Percentiles rank a stretch among this genome's conserved stretches.
phyloP scores from a whole-genome alignment of 129 eudicot species.

The Helichrysum umbraculigerum region DNA sequence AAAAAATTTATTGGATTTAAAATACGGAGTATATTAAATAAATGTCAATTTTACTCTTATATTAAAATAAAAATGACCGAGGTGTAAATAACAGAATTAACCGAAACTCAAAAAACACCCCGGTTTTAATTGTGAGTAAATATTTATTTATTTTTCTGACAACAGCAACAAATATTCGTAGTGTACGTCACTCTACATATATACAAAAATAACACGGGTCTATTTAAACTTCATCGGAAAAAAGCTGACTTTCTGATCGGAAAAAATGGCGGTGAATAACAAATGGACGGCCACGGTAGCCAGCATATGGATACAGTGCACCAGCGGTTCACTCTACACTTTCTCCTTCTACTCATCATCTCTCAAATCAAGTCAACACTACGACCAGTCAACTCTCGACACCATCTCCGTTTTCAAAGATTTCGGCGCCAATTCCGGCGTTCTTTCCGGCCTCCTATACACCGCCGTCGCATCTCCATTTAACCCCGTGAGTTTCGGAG shows the following conservation, averaged over 20 bases:
- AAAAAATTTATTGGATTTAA: too few relatives aligned
- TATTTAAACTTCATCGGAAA: too few relatives aligned
- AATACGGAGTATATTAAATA: too few relatives aligned
- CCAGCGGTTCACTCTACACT: constrained; percentile 92
- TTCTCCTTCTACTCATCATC: constrained; percentile 77
- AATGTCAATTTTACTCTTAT: too few relatives aligned
- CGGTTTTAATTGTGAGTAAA: too few relatives aligned
- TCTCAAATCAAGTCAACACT: constrained; percentile 65
- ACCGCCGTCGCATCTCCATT: constrained; percentile 42
- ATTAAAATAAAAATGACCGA: too few relatives aligned
- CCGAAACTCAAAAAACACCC: too few relatives aligned
- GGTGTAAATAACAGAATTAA: too few relatives aligned
- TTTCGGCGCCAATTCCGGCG: constrained; percentile 74
- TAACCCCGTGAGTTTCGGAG: constrained; percentile 7
- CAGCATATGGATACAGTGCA: constrained; percentile 81
- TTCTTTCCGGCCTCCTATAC: constrained; percentile 66
- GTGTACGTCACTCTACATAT: too few relatives aligned
- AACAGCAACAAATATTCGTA: too few relatives aligned
- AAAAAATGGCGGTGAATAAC: constrained; percentile 42
- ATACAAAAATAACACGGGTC: too few relatives aligned
- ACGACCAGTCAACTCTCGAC: constrained; percentile 75
- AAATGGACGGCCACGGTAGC: constrained; percentile 75
- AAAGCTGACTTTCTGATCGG: not conserved
- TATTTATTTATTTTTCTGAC: too few relatives aligned
- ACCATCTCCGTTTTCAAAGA: constrained; percentile 80